Evolutionary conservation across 2,329 filamentous ascomycete genomes (phyloP).

Genomic region (Cadophora gregata): DNA sequence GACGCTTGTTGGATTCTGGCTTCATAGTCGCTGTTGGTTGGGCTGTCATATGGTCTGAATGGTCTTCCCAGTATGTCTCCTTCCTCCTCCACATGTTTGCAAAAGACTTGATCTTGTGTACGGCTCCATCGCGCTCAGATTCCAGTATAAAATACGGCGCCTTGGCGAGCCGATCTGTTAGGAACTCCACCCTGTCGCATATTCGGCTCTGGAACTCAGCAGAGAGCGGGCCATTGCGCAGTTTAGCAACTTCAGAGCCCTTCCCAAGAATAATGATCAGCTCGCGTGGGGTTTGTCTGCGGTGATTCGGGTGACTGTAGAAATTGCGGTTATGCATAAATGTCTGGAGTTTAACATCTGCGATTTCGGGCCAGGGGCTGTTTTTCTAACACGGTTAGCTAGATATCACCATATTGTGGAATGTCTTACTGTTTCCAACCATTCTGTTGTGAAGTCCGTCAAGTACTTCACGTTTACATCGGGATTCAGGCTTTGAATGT

Average conservation of each 20-base stretch:
- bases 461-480: background rate
- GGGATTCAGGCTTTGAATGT: conserved; percentile 12
- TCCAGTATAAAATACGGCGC: background rate
- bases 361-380: background rate
- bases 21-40: background rate
- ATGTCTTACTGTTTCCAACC: conserved; percentile 18
- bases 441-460: conserved; percentile 14
- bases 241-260: background rate
- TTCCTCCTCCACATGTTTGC: conserved; percentile 2
- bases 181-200: background rate
- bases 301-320: background rate
- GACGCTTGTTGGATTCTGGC: background rate
- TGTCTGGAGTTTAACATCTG: conserved; percentile 2
- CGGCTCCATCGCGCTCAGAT: background rate
- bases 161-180: background rate
- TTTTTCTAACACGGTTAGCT: conserved; percentile 1
- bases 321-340: conserved; percentile 12
- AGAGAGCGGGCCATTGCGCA: background rate
- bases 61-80: background rate
- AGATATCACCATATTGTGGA: background rate
- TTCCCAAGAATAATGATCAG: background rate
- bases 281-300: background rate
- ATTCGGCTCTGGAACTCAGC: background rate
- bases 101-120: conserved; percentile 2
- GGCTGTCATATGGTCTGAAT: background rate